Evolutionary conservation across 2,329 filamentous ascomycete species (phyloP).

Genomic region (Gnomoniopsis smithogilvyi): DNA sequence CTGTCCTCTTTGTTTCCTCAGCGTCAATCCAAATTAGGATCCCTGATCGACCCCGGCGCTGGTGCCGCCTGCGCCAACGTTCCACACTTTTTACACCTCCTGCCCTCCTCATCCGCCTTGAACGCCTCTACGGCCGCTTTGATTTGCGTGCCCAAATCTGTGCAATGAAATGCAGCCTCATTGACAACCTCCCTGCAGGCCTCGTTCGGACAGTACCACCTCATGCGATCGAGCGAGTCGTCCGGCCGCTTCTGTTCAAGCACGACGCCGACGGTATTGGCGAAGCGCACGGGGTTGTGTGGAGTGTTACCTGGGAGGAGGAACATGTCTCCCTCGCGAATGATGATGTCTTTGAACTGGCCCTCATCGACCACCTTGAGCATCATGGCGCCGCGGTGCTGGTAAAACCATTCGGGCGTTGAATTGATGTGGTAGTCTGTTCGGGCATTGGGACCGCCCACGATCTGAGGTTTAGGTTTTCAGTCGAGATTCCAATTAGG

Average conservation of each 20-base stretch:
- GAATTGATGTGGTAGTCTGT: constrained; percentile 99
- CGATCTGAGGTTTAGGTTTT: constrained; percentile 60
- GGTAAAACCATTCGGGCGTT: constrained; percentile 98
- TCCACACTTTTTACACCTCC: constrained; percentile 77
- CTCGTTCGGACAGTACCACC: constrained; percentile 76
- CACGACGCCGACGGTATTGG: constrained; percentile 89
- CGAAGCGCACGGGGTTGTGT: constrained; percentile 92
- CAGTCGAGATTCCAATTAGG: too few species aligned
- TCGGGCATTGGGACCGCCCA: constrained; percentile 91
- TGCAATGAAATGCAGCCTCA: constrained; percentile 84
- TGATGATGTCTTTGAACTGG: constrained; percentile 78
- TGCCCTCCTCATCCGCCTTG: constrained; percentile 60
- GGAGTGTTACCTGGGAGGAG: constrained; percentile 91
- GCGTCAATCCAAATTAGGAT: constrained; percentile 50
- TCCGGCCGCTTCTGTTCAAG: constrained; percentile 79
- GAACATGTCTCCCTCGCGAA: constrained; percentile 92
- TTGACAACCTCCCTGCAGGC: constrained; percentile 70
- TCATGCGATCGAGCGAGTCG: constrained; percentile 70
- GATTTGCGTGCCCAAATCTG: constrained; percentile 89
- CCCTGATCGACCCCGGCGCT: constrained; percentile 52
- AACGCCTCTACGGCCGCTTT: constrained; percentile 87
- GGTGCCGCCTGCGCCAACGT: constrained; percentile 70
- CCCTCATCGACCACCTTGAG: constrained; percentile 81
- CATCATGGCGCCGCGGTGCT: constrained; percentile 89
- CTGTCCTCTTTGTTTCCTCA: background rate